Conservation (phyloP, 768 basidiomycete genomes). For the Basidioascus undulatus region DNA sequence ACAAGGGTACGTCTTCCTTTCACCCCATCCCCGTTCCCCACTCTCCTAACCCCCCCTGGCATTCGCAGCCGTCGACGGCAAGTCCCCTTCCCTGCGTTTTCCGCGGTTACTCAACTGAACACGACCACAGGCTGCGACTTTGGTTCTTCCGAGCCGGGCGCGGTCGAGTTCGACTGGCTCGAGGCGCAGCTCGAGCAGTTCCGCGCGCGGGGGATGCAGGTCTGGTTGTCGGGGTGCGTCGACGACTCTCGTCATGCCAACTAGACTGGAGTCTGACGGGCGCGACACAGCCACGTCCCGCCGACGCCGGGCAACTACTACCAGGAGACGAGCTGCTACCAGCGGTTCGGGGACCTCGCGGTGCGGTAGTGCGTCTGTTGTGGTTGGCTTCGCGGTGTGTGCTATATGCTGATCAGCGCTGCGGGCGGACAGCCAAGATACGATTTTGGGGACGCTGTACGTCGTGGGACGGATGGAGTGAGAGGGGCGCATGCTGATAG, state of each 20-base stretch:
- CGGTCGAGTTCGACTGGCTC: conserved; percentile 70
- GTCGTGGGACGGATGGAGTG: too few relatives aligned
- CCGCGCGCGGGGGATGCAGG: conserved; percentile 40
- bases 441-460: conserved; percentile 60
- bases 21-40: not conserved
- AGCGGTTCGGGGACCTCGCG: conserved; percentile 27
- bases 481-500: too few relatives aligned
- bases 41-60: not conserved
- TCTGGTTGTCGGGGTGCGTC: conserved; percentile 30
- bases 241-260: too few relatives aligned
- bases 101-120: too few relatives aligned
- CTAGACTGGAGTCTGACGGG: too few relatives aligned
- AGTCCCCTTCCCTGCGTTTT: too few relatives aligned
- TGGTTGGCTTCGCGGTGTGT: too few relatives aligned
- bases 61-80: conserved; percentile 11
- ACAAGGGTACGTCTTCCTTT: conserved; percentile 34
- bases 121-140: too few relatives aligned
- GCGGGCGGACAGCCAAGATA: too few relatives aligned
- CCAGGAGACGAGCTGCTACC: conserved; percentile 22
- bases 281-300: conserved; percentile 74
- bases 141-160: too few relatives aligned
- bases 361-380: too few relatives aligned
- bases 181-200: conserved; percentile 54
- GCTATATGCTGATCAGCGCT: too few relatives aligned
- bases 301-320: conserved; percentile 58